Base-by-base conservation (phyloP, 306 rosid genomes). In the Astragalus glycyphyllos region DNA sequence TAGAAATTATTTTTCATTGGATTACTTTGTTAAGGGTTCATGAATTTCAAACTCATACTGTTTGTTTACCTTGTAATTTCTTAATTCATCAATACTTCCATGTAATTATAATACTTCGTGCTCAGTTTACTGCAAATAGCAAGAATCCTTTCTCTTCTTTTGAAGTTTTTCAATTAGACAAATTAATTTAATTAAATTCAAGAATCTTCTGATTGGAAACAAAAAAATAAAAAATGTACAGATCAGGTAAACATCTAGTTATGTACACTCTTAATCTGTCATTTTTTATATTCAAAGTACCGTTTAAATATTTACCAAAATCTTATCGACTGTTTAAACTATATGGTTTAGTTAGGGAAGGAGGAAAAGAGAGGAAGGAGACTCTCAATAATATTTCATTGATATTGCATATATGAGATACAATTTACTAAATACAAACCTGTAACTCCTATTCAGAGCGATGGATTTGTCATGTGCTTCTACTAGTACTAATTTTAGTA, bases 11-110 rank as follows among this genome's bases (percentile, higher is more conserved):
- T 54, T 67, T 54, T 59, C 29, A 49, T 34, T 15, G 64, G 37
- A 44, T 59, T 65, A 40, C 49, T 65, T 44, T 63, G 47, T 58
- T 3, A 29, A 32, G 35, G 68, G 26, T 51, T 14, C 6, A 26
- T 81, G 58, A 32, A 35, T 58, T 58, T 50, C 62, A 58, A 75
- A 50, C 20, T 58, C 55, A 44, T 63, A 54, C 61, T 54, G 46
- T 70, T 35, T 47, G 32, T 17, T 60, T 68, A 11, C 58, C 11
- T 50, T 14, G 17, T 20, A 13, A 1, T 61, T 69, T 62, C 35
- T 32, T 59, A 35, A 16, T 54, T 74, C 29, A 9, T 68, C 62
- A 50, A 44, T 51, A 44, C 38, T 20, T 15, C 23, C 20, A 47
- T 35, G 20, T 41, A 23, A 26, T 40, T 58, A 44, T 68, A 67